These are phyloP conservation scores for Volvariella surrecta DNA, from an alignment of 1,284 basidiomycete species.

Conservation along the genomic window DNA sequence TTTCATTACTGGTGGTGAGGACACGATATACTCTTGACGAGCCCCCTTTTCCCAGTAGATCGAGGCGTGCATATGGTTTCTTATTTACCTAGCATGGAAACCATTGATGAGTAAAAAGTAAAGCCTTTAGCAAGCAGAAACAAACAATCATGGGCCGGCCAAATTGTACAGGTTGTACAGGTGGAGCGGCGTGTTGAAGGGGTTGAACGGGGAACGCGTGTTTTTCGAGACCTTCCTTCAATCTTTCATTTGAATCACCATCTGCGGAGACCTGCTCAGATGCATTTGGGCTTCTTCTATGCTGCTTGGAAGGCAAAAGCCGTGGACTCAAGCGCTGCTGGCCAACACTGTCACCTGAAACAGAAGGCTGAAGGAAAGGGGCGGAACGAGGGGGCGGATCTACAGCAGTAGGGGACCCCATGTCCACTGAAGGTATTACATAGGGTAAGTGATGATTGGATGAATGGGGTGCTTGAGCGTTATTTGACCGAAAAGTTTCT, in stretches of 20 bases:
- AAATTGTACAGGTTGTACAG: conserved; percentile 14
- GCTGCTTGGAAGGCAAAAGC: conserved; percentile 17
- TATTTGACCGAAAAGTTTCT: conserved; percentile 47
- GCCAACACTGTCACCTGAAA: neutral
- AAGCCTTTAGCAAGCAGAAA: conserved; percentile 4
- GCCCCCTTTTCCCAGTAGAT: conserved; percentile 86
- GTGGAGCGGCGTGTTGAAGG: conserved; percentile 10
- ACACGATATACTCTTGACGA: conserved; percentile 92
- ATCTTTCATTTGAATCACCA: conserved; percentile 11
- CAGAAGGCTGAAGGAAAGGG: neutral
- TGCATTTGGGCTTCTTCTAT: conserved; percentile 55
- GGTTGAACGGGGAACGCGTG: no score
- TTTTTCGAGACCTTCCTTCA: conserved; percentile 32
- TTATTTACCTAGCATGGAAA: conserved; percentile 61
- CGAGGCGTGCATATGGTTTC: conserved; percentile 72
- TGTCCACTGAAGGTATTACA: neutral
- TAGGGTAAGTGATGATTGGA: conserved; percentile 14
- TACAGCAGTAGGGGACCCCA: conserved; percentile 27
- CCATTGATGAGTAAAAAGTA: neutral
- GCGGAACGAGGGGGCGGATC: conserved; percentile 11
- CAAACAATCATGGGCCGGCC: conserved; percentile 29
- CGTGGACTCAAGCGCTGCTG: neutral
- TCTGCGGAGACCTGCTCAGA: conserved; percentile 32
- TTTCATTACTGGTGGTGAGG: conserved; percentile 64
- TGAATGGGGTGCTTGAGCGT: conserved; percentile 18